phyloP scores from a whole-genome alignment of 208 protist species.

The Leishmania mexicana region DNA sequence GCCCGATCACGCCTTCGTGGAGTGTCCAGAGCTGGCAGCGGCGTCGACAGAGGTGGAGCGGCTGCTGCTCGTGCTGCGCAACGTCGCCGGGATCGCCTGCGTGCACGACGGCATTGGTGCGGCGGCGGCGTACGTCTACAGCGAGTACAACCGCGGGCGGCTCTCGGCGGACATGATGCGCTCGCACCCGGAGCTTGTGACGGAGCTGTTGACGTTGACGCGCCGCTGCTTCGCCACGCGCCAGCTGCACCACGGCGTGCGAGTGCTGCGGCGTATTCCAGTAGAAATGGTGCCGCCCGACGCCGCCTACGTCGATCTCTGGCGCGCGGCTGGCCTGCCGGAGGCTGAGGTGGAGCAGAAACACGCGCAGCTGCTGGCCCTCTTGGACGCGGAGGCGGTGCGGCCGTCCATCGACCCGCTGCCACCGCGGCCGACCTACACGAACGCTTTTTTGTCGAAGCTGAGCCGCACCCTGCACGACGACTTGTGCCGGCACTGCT shows the following conservation, averaged over 20 bases:
- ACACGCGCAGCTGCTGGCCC: conserved; percentile 42
- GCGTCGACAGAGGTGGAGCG: conserved; percentile 43
- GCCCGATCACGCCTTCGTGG: conserved; percentile 48
- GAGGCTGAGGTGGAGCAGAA: conserved; percentile 51
- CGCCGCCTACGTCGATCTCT: conserved; percentile 51
- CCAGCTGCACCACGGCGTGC: conserved; percentile 50
- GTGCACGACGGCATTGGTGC: conserved; percentile 56
- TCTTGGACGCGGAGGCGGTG: conserved; percentile 65
- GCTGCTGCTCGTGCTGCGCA: conserved; percentile 40
- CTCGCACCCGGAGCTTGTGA: conserved; percentile 40
- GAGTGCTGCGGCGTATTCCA: conserved; percentile 75
- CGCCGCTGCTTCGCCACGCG: conserved; percentile 53
- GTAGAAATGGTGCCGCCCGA: conserved; percentile 58
- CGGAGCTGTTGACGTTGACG: conserved; percentile 42
- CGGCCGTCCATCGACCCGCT: conserved; percentile 43
- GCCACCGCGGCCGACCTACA: conserved; percentile 57
- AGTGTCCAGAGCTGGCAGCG: conserved; percentile 72
- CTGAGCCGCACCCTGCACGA: conserved; percentile 66
- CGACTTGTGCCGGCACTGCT: conserved; percentile 85
- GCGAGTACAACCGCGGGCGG: conserved; percentile 72
- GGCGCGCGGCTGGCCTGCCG: conserved; percentile 64
- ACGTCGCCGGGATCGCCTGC: conserved; percentile 67
- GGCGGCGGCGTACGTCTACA: conserved; percentile 73
- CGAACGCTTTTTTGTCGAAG: conserved; percentile 54
- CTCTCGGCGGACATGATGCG: conserved; percentile 57